A percentile compares a stretch with the other conserved stretches of the same genome.
These are phyloP conservation scores for Backusella circina DNA, from an alignment of 192 early-diverging fungal genomes.

Conservation along the genomic window DNA sequence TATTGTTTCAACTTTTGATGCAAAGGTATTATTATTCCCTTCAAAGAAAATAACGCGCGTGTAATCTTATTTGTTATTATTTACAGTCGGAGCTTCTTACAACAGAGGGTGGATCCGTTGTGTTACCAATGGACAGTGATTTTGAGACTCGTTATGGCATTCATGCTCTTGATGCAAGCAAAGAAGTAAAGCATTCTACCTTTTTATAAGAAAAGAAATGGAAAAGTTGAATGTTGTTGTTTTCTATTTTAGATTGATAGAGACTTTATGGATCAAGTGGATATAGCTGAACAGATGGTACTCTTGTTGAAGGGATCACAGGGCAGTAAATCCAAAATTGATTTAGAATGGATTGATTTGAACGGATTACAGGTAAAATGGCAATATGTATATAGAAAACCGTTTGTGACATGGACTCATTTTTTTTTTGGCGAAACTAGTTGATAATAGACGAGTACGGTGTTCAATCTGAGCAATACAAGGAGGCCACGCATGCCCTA, in stretches of 20 bases:
- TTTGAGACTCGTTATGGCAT: not conserved
- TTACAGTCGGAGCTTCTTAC: conserved; percentile 6
- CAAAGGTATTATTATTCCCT: not conserved
- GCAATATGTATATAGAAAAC: too few relatives aligned
- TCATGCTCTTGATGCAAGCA: conserved; percentile 11
- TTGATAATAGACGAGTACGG: not conserved
- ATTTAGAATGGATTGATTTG: conserved; percentile 14
- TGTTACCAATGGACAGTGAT: not conserved
- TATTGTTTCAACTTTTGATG: not conserved
- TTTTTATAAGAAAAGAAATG: not conserved
- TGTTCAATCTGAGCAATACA: conserved; percentile 9
- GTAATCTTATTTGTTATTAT: not conserved
- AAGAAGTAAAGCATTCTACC: not conserved
- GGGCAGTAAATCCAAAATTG: conserved; percentile 5
- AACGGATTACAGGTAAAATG: conserved; percentile 17
- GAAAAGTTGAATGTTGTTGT: not conserved
- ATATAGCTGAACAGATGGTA: not conserved
- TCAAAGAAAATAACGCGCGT: not conserved
- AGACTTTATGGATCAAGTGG: conserved; percentile 19
- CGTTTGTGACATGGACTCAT: too few relatives aligned
- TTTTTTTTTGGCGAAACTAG: not conserved
- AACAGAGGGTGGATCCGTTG: not conserved
- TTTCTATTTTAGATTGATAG: conserved; percentile 20
- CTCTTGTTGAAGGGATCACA: not conserved
- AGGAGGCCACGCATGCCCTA: not conserved